phyloP scores from a whole-genome alignment of 2,329 filamentous ascomycete genomes.

The Pseudogymnoascus sp. region DNA sequence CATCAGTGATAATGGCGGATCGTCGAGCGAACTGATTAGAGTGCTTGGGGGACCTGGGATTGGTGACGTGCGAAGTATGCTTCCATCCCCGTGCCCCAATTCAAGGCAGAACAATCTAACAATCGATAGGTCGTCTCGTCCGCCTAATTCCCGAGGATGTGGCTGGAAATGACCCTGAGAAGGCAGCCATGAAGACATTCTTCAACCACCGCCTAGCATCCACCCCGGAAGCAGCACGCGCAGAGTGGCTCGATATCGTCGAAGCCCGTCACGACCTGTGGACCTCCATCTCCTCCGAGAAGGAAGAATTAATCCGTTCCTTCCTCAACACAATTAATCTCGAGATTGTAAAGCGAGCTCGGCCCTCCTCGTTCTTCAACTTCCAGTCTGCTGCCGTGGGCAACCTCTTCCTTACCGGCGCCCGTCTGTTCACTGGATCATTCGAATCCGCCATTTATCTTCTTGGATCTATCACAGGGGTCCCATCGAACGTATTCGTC shows the following conservation, averaged over 20 bases:
- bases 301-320: conserved; percentile 68
- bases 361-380: conserved; percentile 66
- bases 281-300: conserved; percentile 59
- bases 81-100: not conserved
- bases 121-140: conserved; percentile 64
- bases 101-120: not conserved
- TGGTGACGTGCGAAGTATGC: conserved; percentile 63
- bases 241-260: conserved; percentile 83
- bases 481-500: conserved; percentile 66
- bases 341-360: conserved; percentile 67
- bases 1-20: conserved; percentile 92
- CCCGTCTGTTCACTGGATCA: conserved; percentile 80
- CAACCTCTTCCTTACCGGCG: conserved; percentile 75
- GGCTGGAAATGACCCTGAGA: conserved; percentile 48
- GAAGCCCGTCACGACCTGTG: conserved; percentile 74
- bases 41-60: conserved; percentile 90
- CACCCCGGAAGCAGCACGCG: conserved; percentile 50
- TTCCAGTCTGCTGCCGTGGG: conserved; percentile 69
- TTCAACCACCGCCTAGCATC: conserved; percentile 80
- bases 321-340: conserved; percentile 69
- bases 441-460: conserved; percentile 92
- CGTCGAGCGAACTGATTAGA: conserved; percentile 84
- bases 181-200: conserved; percentile 65
- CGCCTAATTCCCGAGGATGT: conserved; percentile 68
- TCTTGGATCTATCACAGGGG: conserved; percentile 75